phyloP scores from a whole-genome alignment of 2,329 filamentous ascomycete species.

The Colletotrichum melonis region DNA sequence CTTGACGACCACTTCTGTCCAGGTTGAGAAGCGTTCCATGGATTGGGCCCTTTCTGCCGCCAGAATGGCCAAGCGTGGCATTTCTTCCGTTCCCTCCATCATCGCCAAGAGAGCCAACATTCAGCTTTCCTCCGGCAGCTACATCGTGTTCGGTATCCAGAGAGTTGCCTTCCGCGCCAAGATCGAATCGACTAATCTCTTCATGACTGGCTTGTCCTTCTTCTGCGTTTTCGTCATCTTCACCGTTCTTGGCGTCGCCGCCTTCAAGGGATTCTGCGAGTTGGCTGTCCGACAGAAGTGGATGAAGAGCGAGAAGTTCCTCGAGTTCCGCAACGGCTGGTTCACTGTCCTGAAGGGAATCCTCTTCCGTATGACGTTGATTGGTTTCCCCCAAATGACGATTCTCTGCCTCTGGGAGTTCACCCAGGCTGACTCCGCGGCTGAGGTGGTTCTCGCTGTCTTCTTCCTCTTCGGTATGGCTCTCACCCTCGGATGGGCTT shows the following conservation, averaged over 20 bases:
- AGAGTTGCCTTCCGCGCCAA: conserved; percentile 86
- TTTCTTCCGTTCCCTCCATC: conserved; percentile 41
- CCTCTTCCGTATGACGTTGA: conserved; percentile 88
- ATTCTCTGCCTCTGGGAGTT: conserved; percentile 96
- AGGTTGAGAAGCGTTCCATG: conserved; percentile 75
- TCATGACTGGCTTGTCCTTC: conserved; percentile 90
- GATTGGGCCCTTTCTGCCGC: conserved; percentile 43
- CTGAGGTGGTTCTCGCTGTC: conserved; percentile 86
- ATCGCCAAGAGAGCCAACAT: conserved; percentile 67
- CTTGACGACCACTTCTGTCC: conserved; percentile 80
- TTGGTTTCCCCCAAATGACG: conserved; percentile 91
- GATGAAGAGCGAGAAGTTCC: conserved; percentile 88
- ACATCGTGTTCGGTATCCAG: conserved; percentile 82
- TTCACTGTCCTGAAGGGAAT: conserved; percentile 93
- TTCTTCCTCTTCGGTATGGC: conserved; percentile 89
- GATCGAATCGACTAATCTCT: conserved; percentile 93
- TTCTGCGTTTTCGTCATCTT: conserved; percentile 86
- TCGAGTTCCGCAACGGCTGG: conserved; percentile 96
- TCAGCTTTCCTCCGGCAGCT: conserved; percentile 64
- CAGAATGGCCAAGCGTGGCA: conserved; percentile 60
- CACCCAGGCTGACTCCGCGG: conserved; percentile 84
- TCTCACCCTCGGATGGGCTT: conserved; percentile 83
- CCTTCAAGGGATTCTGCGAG: conserved; percentile 87
- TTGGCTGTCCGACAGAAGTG: conserved; percentile 77
- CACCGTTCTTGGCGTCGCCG: conserved; percentile 76